phyloP scores from a whole-genome alignment of 352 stramenopile genomes.

The Phytophthora ohioensis region DNA sequence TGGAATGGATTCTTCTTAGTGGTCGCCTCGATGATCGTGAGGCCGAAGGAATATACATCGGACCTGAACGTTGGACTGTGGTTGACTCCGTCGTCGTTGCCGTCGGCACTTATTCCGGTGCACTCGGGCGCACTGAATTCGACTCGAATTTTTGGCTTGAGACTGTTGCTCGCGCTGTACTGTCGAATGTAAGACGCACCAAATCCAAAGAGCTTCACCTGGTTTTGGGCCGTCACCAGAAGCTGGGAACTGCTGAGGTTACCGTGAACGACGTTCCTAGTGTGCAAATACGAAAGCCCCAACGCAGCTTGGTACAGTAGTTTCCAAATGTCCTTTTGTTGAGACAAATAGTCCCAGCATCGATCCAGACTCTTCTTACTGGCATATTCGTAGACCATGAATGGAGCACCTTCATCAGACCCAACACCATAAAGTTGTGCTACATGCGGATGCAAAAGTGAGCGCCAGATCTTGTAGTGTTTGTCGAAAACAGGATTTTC shows the following conservation, averaged over 20 bases:
- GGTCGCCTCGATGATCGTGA: slow-evolving; percentile 38
- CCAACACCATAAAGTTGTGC: slow-evolving; percentile 37
- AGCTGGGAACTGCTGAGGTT: slow-evolving; percentile 52
- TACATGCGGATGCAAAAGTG: slow-evolving; percentile 31
- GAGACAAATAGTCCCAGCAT: slow-evolving; percentile 25
- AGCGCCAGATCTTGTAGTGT: slow-evolving; percentile 33
- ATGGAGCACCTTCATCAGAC: slow-evolving; percentile 25
- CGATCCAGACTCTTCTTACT: slow-evolving; percentile 22
- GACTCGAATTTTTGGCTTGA: slow-evolving; percentile 12
- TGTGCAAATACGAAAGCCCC: slow-evolving; percentile 38
- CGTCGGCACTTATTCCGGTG: slow-evolving; percentile 13
- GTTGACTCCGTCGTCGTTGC: neutral
- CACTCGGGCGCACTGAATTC: slow-evolving; percentile 40
- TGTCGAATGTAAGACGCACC: slow-evolving; percentile 39
- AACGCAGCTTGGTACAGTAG: slow-evolving; percentile 23
- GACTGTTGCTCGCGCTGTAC: slow-evolving; percentile 26
- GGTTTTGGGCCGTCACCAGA: slow-evolving; percentile 34
- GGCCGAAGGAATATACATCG: slow-evolving; percentile 45
- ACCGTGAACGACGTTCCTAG: slow-evolving; percentile 36
- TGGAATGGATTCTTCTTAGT: slow-evolving; percentile 19
- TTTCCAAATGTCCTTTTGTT: slow-evolving; percentile 5
- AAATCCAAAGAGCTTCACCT: slow-evolving; percentile 44
- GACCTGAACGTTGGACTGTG: slow-evolving; percentile 28
- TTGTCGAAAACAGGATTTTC: slow-evolving; percentile 42
- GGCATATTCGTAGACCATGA: slow-evolving; percentile 44